Base-by-base conservation (phyloP, 169 alveolate species). In the Plasmodium yoelii region DNA sequence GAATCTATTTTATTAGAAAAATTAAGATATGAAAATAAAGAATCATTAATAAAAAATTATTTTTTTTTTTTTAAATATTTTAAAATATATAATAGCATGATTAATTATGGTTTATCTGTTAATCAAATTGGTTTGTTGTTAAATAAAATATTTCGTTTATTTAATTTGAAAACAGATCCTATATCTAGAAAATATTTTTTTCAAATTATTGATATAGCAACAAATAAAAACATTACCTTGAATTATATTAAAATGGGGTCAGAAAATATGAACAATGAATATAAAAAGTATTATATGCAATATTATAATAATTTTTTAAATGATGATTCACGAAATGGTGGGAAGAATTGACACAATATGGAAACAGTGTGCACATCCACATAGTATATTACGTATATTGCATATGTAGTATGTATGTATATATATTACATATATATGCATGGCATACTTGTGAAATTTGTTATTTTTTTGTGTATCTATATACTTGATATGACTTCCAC, bases 31-130 rank as follows among this genome's bases (percentile, higher is more conserved):
- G 88, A 75, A 64, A 75, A 75, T 55, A 75, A 75, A 75, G 88
- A 75, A 75, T 63, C 44, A 6, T n/a, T 75, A 44, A 75, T 75
- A 49, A 75, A 75, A 63, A 75, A 75, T 2, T 75, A 75, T 75
- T 75, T 75, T 61, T 75, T 75, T 39, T 75, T 75, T 75, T 75
- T 75, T 57, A 75, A 75, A 75, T 75, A 75, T 75, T 75, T 75
- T 39, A 61, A 64, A 63, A 47, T 75, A 12, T 75, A 75, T 57
- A 64, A 75, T 51, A 75, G 77, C 51, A 75, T 75, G 88, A 75
- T 75, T 26, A 53, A 75, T 67, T 75, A 51, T 19, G 88, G 88
- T 1, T 75, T 75, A 22, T 75, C 88, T 19, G 51, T 75, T 63
- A 63, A 65, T 44, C 88, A 75, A 61, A 75, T 75, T 9, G 88